Conservation (phyloP, 2,329 filamentous ascomycete genomes). For the Berkeleyomyces rouxiae region DNA sequence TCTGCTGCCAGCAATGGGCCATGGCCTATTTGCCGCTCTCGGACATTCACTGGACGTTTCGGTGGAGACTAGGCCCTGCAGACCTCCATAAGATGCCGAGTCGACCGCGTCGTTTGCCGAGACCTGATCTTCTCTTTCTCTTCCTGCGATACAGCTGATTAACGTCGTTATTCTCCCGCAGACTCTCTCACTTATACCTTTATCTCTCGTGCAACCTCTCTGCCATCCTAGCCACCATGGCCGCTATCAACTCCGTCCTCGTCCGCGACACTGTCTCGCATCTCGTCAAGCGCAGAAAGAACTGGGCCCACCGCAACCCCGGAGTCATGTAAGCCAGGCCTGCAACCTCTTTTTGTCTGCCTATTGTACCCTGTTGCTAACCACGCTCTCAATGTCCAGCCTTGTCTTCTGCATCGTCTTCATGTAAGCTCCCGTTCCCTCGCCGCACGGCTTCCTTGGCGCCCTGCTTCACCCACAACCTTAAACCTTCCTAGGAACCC, state of each 20-base stretch:
- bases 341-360: background rate
- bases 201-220: conserved; percentile 12
- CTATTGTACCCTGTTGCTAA: background rate
- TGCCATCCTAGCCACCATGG: conserved; percentile 28
- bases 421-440: conserved; percentile 15
- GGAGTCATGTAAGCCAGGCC: conserved; percentile 21
- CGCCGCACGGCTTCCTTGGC: background rate
- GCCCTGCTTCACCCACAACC: background rate
- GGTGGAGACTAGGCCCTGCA: background rate
- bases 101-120: background rate
- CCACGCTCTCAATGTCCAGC: background rate
- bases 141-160: background rate
- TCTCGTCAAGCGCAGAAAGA: conserved; percentile 25
- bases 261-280: conserved; percentile 23
- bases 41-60: background rate
- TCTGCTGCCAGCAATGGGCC: background rate
- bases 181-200: conserved; percentile 8
- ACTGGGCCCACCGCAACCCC: conserved; percentile 24
- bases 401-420: conserved; percentile 29
- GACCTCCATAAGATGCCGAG: background rate
- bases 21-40: background rate
- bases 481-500: background rate
- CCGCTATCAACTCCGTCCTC: conserved; percentile 25
- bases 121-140: background rate
- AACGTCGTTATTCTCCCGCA: background rate